Evolutionary conservation across 441 rosid genomes (phyloP), one percentile per base, ranked within the genome.

Genomic region (Pelargonium myrrhifolium): DNA sequence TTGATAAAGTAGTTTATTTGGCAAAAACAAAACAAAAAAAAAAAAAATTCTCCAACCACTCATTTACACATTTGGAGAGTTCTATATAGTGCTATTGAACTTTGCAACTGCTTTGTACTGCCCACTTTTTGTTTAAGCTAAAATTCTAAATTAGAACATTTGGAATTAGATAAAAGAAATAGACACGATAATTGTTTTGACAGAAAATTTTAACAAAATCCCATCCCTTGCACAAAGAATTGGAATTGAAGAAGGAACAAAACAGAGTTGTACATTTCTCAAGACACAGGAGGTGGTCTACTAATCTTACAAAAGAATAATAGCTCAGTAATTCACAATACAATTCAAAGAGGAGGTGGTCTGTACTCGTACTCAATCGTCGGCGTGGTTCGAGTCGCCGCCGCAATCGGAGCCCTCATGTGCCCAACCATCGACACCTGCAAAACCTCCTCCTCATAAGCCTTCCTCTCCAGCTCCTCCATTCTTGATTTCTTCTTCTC

Each of bases 361-460:
- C 35, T 59, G 51, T 83, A 84, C 75, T 84, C 81, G 67, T 82
- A 85, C 75, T 86, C 89, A 62, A 84, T 82, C n/a, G 66, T 70
- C 24, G 94, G 98, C 75, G 78, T 40, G 21, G 91, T 90, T 64
- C 93, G 73, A 56, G 90, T 87, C 18, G 71, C 87, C 9, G 86
- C 21, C n/a, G 98, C 94, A 0, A 80, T 83, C 42, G 91, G 92
- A 70, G 89, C 90, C 18, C 97, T 85, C 26, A 90, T 78, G 75
- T 90, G 98, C 28, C 92, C 96, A 49, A 90, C 97, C 98, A 90
- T 90, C 64, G 97, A 90, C 40, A 93, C 96, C 70, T 90, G 97
- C 62, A 90, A 74, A 40, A 97, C 96, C 76, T 93, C 97, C 76
- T 89, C 97, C 80, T 93, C 97, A 56, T 87, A 93, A 9, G 91